Evolutionary conservation across 2,329 filamentous ascomycete species (phyloP).

Genomic region (Trichoderma breve): DNA sequence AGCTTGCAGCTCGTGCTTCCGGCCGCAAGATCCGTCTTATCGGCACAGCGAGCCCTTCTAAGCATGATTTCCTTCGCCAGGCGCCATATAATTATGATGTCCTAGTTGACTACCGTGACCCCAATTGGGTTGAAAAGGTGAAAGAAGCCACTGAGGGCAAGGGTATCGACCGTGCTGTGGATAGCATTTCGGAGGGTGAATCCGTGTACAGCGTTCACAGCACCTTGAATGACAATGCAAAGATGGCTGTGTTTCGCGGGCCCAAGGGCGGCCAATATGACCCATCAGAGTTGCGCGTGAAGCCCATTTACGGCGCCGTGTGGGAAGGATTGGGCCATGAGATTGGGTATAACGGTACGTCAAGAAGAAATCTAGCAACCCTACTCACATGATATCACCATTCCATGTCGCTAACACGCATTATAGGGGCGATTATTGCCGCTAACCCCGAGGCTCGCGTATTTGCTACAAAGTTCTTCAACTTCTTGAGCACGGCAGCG

Average conservation of each 20-base stretch:
- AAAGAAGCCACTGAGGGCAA: slow-evolving; percentile 23
- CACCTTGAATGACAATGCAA: slow-evolving; percentile 30
- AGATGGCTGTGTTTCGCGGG: slow-evolving; percentile 28
- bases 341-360: slow-evolving; percentile 37
- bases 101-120: slow-evolving; percentile 40
- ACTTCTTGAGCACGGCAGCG: slow-evolving; percentile 31
- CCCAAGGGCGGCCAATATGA: slow-evolving; percentile 29
- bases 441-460: slow-evolving; percentile 26
- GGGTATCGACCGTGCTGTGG: slow-evolving; percentile 38
- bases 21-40: slow-evolving; percentile 28
- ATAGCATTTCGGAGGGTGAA: slow-evolving; percentile 40
- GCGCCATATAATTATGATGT: slow-evolving; percentile 39
- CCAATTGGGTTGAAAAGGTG: slow-evolving; percentile 35
- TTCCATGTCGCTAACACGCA: background rate
- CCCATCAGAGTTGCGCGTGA: slow-evolving; percentile 24
- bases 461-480: slow-evolving; percentile 38
- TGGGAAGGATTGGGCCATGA: slow-evolving; percentile 43
- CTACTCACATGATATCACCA: background rate
- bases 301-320: slow-evolving; percentile 41
- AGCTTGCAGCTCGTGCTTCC: background rate
- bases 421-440: slow-evolving; percentile 15
- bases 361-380: background rate
- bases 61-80: slow-evolving; percentile 28
- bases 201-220: slow-evolving; percentile 34
- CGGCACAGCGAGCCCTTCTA: slow-evolving; percentile 31